These are phyloP conservation scores for Stenocarpella maydis DNA, from an alignment of 2,329 filamentous ascomycete genomes.

Conservation along the genomic window DNA sequence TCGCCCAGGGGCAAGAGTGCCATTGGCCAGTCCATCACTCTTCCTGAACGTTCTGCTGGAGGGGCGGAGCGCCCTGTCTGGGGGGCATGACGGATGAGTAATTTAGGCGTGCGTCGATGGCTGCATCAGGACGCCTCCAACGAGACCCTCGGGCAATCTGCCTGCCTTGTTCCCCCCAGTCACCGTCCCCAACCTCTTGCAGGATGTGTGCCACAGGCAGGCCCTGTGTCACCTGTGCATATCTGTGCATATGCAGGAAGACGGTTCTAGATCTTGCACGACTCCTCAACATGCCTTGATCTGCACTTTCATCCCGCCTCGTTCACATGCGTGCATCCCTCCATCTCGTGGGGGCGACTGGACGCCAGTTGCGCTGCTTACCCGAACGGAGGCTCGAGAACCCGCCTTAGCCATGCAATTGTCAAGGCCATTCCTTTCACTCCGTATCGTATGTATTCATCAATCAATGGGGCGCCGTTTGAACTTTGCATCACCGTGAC, in stretches of 20 bases:
- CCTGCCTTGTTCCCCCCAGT: background rate
- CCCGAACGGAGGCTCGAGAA: background rate
- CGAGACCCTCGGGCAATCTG: background rate
- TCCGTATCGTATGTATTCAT: background rate
- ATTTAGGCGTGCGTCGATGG: background rate
- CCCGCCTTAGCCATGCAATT: background rate
- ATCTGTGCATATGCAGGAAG: background rate
- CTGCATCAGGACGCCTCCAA: background rate
- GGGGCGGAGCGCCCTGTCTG: background rate
- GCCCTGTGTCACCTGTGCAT: background rate
- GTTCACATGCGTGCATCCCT: background rate
- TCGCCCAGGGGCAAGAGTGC: background rate
- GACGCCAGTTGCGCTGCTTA: background rate
- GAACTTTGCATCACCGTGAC: background rate
- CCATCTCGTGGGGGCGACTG: background rate
- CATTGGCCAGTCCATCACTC: conserved; percentile 5
- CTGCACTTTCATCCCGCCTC: background rate
- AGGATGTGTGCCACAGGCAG: background rate
- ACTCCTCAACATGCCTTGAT: background rate
- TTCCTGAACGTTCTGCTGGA: background rate
- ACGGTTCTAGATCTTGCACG: background rate
- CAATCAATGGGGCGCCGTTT: background rate
- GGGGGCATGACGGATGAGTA: conserved; percentile 1
- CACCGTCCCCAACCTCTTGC: conserved; percentile 1
- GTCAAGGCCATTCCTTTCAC: background rate